A percentile compares a stretch with the other conserved stretches of the same genome.
Evolutionary conservation across 1,139 yeast species (phyloP).

Genomic region (Geotrichum klebahnii): DNA sequence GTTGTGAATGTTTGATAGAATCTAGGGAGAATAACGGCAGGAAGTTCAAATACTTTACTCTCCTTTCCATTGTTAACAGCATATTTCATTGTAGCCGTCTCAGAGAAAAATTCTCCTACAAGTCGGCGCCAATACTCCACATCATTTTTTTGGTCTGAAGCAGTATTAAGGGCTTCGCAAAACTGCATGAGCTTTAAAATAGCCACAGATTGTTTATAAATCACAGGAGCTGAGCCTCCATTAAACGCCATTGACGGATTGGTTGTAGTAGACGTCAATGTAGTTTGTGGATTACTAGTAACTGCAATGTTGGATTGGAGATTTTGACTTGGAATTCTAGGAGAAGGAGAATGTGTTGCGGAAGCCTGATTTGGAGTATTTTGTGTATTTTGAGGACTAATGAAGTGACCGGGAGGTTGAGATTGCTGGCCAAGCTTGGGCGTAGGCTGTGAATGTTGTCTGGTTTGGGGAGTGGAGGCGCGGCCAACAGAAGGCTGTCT

Average conservation of each 20-base stretch:
- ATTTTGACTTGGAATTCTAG: background rate
- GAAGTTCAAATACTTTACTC: constrained; percentile 58
- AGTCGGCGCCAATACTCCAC: constrained; percentile 48
- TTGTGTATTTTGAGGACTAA: background rate
- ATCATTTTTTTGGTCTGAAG: constrained; percentile 41
- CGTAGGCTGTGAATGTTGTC: background rate
- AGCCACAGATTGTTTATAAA: constrained; percentile 12
- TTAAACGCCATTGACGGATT: constrained; percentile 5
- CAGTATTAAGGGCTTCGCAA: constrained; percentile 42
- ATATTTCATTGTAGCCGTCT: constrained; percentile 46
- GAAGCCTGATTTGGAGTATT: background rate
- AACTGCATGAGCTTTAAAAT: constrained; percentile 33
- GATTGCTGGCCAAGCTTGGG: constrained; percentile 2
- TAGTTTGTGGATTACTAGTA: constrained; percentile 4
- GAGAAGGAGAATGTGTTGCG: constrained; percentile 3
- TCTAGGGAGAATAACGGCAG: constrained; percentile 62
- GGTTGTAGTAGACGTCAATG: constrained; percentile 29
- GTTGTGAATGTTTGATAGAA: constrained; percentile 53
- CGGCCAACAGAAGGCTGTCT: constrained; percentile 6
- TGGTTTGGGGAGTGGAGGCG: constrained; percentile 2
- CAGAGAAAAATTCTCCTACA: constrained; percentile 49
- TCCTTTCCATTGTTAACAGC: constrained; percentile 45
- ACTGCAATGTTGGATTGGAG: background rate
- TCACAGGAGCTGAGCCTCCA: background rate
- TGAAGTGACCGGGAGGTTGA: constrained; percentile 7